Conservation (phyloP, 208 protist species). For the Balamuthia mandrillaris region DNA sequence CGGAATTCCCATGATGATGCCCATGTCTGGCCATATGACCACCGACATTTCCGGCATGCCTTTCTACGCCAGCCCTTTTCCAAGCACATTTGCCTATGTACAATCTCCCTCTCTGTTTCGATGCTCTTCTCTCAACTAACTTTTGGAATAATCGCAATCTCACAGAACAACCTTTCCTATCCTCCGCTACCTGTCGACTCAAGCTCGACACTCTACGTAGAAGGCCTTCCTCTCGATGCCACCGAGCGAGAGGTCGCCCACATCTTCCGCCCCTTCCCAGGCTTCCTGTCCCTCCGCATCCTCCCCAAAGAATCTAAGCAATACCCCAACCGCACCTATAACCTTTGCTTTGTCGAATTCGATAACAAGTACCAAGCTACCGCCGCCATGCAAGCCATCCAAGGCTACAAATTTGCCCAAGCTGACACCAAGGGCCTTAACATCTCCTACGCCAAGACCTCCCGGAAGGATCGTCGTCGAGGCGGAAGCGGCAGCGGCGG, state of each 20-base stretch:
- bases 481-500: too few relatives aligned
- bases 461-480: not conserved
- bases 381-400: not conserved
- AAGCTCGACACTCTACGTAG: conserved; percentile 26
- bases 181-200: not conserved
- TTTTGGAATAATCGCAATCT: not conserved
- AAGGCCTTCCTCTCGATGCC: conserved; percentile 33
- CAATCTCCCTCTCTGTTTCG: not conserved
- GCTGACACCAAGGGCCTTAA: conserved; percentile 26
- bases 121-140: not conserved
- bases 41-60: not conserved
- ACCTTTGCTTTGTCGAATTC: conserved; percentile 53
- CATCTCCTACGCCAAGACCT: conserved; percentile 41
- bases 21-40: too few relatives aligned
- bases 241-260: conserved; percentile 37
- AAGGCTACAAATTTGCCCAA: conserved; percentile 30
- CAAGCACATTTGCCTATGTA: not conserved
- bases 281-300: conserved; percentile 40
- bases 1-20: too few relatives aligned
- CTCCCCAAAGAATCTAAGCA: conserved; percentile 7
- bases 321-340: not conserved
- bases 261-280: conserved; percentile 36
- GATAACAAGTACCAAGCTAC: conserved; percentile 48
- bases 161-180: not conserved
- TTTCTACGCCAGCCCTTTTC: not conserved